Base-by-base conservation (phyloP, 495 filamentous ascomycete genomes). In the Aspergillus kassunensis region DNA sequence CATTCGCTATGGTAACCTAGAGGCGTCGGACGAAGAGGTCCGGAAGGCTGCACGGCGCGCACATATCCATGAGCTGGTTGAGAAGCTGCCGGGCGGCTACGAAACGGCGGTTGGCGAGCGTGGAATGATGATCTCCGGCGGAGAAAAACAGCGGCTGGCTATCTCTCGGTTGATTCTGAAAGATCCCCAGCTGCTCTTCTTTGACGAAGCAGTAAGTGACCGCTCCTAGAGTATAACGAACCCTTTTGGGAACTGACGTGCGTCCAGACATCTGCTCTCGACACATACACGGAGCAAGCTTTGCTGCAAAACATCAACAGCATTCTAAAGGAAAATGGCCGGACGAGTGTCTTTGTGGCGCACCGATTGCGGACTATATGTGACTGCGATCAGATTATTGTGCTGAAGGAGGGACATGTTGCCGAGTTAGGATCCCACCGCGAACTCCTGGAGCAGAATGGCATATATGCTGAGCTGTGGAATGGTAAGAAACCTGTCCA, bases 111-210 rank as follows among this genome's bases (percentile, higher is more conserved):
- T 98, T 10, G 93, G 93, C 15, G 93, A 98, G 75, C 78, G 95
- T 20, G 93, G 93, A 1, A 87, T 97, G 86, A 97, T 97, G 93
- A 97, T 97, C 15, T 92, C 88, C 3, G 93, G 91, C 7, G 93
- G 93, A 27, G 93, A 98, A 72, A 97, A 97, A 68, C 93, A 98
- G 64, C 82, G 93, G 4, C 70, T 98, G 25, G 93, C 95, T 2
- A 83, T 98, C 18, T 88, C 89, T 6, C 76, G 93, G 25, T 64
- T 97, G 30, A 78, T 98, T 1, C 71, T 98, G 37, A 98, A 98
- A 59, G 89, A 98, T 58, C 92, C 93, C 0, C 87, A 90, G 6
- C 69, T 97, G 29, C 72, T 97, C 1, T 97, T 98, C 79, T 97
- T 97, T 57, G 93, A 98, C 60, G 93, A 98, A 74, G 93, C 93